Evolutionary conservation across 1,284 basidiomycete genomes (phyloP).

Genomic region (Puccinia polysora): DNA sequence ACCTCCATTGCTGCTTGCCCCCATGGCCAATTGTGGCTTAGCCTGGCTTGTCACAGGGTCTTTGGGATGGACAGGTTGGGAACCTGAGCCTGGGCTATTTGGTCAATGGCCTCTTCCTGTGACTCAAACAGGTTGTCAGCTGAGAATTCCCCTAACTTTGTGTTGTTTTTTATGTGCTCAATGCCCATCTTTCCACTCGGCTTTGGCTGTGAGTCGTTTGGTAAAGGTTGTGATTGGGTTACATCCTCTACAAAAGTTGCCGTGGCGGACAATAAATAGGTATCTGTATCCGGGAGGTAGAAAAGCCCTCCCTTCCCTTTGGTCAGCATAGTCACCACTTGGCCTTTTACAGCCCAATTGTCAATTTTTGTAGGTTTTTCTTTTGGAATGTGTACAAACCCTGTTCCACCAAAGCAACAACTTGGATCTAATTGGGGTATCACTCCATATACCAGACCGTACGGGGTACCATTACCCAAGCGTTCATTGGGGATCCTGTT

Average conservation of each 20-base stretch:
- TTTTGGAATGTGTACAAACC: conserved; percentile 6
- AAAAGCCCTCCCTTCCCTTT: too few relatives aligned
- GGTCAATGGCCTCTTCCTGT: background rate
- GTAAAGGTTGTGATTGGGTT: background rate
- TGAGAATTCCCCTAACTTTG: background rate
- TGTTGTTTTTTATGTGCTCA: background rate
- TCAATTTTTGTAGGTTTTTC: too few relatives aligned
- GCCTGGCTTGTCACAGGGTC: background rate
- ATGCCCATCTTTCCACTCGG: background rate
- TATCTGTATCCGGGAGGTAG: too few relatives aligned
- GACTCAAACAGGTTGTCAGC: background rate
- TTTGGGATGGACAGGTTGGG: too few relatives aligned
- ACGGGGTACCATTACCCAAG: background rate
- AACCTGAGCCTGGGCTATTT: too few relatives aligned
- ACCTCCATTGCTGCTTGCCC: background rate
- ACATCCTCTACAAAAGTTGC: too few relatives aligned
- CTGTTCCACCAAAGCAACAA: background rate
- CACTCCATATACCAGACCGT: background rate
- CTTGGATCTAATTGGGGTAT: background rate
- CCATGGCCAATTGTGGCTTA: background rate
- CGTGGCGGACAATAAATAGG: too few relatives aligned
- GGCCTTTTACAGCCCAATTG: too few relatives aligned
- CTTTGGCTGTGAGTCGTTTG: too few relatives aligned
- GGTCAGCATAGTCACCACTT: too few relatives aligned
- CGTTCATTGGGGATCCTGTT: background rate